Base-by-base conservation (phyloP, 2,329 filamentous ascomycete genomes). In the Chaetothyriales sp. region DNA sequence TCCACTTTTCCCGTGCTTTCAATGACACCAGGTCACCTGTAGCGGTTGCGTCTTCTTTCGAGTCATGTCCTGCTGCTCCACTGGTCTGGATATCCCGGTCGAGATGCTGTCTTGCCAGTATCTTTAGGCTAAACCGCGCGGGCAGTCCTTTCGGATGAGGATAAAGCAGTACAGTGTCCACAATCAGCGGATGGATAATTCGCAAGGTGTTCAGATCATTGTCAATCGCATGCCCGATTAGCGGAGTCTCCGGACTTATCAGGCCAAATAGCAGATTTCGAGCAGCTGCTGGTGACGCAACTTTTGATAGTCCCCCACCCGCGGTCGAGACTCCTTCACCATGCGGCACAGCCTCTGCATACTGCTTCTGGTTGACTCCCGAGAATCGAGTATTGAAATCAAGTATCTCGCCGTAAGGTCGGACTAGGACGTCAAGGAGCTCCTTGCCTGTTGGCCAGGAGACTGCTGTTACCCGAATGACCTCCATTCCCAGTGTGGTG, bases 371-470 rank as follows among this genome's bases (percentile, higher is more conserved):
- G 57, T 78, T 84, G 5, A 98, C 83, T 19, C 93, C 92, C 0
- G 89, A 95, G 66, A 85, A 98, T 1, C 86, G 79, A 1, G 88
- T 92, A 66, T 98, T 98, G 48, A 95, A 76, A 61, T 96, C 90
- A 0, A 96, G 70, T 1, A 95, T 75, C 57, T 88, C 83, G 7
- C 92, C 92, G 3, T 86, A 69, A 0, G 90, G 90, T 45, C 81
- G 77, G 6, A 96, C 89, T 0, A 96, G 76, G 0, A 95, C 75
- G 62, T 98, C 92, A 4, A 96, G 70, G 0, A 98, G 66, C 49
- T 77, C 75, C 49, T 81, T 76, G 18, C 86, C 84, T 7, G 75
- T 71, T 0, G 90, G 90, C 89, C 92, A 98, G 8, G 83, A 80
- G 2, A 90, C 83, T 4, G 86, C 89, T 0, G 92, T 96, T 2